Evolutionary conservation across 2,329 filamentous ascomycete genomes (phyloP).

Genomic region (Aspergillus viridinutans): DNA sequence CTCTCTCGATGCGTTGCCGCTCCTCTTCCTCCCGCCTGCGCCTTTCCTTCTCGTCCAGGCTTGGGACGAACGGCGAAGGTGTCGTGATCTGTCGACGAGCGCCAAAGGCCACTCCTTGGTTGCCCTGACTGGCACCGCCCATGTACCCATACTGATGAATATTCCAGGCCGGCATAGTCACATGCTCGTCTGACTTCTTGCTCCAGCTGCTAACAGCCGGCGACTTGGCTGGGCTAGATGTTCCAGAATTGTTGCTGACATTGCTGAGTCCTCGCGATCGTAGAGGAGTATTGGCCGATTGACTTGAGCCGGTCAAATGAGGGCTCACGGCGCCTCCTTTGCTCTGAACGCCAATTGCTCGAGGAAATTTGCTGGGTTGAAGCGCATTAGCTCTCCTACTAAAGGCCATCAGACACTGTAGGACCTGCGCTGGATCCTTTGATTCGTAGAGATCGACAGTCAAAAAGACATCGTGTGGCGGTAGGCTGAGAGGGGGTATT

Average conservation of each 20-base stretch:
- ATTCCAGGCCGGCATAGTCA: slow-evolving; percentile 90
- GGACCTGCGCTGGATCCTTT: slow-evolving; percentile 92
- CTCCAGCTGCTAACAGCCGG: slow-evolving; percentile 82
- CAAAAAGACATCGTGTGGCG: slow-evolving; percentile 90
- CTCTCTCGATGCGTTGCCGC: slow-evolving; percentile 44
- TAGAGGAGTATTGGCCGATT: slow-evolving; percentile 38
- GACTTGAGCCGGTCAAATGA: slow-evolving; percentile 60
- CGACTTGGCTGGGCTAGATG: slow-evolving; percentile 60
- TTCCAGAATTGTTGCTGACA: slow-evolving; percentile 47
- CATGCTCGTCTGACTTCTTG: slow-evolving; percentile 73
- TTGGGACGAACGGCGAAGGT: slow-evolving; percentile 73
- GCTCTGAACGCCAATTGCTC: slow-evolving; percentile 69
- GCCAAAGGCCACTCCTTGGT: slow-evolving; percentile 89
- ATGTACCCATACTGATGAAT: slow-evolving; percentile 98
- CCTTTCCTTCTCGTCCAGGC: slow-evolving; percentile 78
- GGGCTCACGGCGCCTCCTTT: slow-evolving; percentile 60
- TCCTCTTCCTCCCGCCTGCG: slow-evolving; percentile 57
- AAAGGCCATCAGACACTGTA: slow-evolving; percentile 89
- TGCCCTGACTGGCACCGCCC: slow-evolving; percentile 94
- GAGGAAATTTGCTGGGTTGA: slow-evolving; percentile 70
- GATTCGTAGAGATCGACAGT: slow-evolving; percentile 94
- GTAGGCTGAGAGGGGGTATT: slow-evolving; percentile 75
- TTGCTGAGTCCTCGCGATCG: slow-evolving; percentile 51
- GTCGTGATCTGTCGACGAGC: slow-evolving; percentile 88
- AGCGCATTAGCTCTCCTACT: slow-evolving; percentile 75